Evolutionary conservation across 2,329 filamentous ascomycete species (phyloP), one percentile per base, ranked within the genome.

Genomic region (Alternaria conjuncta): DNA sequence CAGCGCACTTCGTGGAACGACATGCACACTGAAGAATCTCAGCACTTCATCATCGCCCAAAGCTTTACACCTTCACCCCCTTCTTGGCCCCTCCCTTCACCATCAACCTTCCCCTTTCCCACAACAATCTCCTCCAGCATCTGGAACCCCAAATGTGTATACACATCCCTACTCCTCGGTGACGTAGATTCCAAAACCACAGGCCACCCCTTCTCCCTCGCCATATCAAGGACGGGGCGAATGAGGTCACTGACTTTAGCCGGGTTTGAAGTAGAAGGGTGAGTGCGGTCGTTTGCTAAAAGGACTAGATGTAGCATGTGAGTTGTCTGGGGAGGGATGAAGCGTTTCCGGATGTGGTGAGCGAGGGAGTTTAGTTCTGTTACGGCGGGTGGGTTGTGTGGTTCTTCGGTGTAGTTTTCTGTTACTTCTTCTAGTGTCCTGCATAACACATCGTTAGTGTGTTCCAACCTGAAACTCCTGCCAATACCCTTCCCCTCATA

Each of bases 11-110:
- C 28, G 5, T 6, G 7, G n/a, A 20, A 51, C 13, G 1, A n/a
- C 13, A 23, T 30, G 21, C 4, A 51, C 49, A 5, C n/a, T 15
- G 18, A 15, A 5, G 13, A 41, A 18, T 41, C 18, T 53, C 30
- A 54, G 12, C n/a, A 45, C 55, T 50, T 57, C 44, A 65, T 62
- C 63, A 65, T 65, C 20, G 30, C 60, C 63, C 63, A 65, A 21
- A 59, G n/a, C 55, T 36, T 6, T 12, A 50, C 23, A 1, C 63
- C 59, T 50, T 59, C 59, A 23, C 63, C 63, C 11, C 59, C 63
- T 15, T 65, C 55, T 23, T 32, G 45, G 4, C n/a, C 28, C 28
- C 51, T 54, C 21, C 63, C 63, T 6, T 62, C 47, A 1, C 15
- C 21, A 26, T 63, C 55, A 15, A 53, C 32, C 45, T 56, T 54